Evolutionary conservation across 2,329 filamentous ascomycete species (phyloP).

Genomic region (Cladosporium sp.): DNA sequence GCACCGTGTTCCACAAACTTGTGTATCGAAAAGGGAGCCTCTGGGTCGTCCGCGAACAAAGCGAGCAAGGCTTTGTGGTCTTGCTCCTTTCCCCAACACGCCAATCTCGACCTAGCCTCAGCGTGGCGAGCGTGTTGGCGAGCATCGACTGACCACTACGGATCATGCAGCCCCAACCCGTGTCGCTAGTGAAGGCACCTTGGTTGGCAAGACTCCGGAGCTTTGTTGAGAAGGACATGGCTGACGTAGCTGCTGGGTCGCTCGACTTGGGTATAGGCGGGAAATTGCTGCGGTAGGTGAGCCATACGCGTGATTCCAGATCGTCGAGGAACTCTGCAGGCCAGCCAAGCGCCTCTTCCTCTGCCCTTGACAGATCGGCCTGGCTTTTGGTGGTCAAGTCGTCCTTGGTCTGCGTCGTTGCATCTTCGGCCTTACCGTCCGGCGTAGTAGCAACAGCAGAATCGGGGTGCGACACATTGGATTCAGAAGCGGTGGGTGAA

Average conservation of each 20-base stretch:
- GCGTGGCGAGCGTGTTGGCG: constrained; percentile 73
- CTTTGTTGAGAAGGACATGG: constrained; percentile 79
- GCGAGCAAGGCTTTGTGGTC: constrained; percentile 67
- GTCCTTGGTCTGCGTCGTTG: constrained; percentile 19
- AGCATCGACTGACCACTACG: constrained; percentile 89
- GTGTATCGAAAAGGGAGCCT: constrained; percentile 90
- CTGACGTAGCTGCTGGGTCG: constrained; percentile 65
- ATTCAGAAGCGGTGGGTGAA: constrained; percentile 28
- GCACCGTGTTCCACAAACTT: constrained; percentile 89
- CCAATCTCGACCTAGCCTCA: constrained; percentile 82
- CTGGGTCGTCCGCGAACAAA: constrained; percentile 81
- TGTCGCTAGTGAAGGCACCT: constrained; percentile 83
- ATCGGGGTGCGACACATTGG: constrained; percentile 29
- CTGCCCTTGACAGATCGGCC: constrained; percentile 25
- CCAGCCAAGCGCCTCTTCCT: constrained; percentile 58
- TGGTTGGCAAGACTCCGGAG: constrained; percentile 77
- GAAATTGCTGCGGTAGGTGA: constrained; percentile 92
- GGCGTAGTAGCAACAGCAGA: constrained; percentile 27
- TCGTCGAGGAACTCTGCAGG: constrained; percentile 82
- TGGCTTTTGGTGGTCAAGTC: constrained; percentile 26
- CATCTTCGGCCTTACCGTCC: not conserved
- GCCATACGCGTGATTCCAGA: constrained; percentile 90
- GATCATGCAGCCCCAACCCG: constrained; percentile 99
- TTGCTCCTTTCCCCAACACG: constrained; percentile 57
- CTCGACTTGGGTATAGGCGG: constrained; percentile 72